Conservation (phyloP, 192 early-diverging fungal species). For the Chytriomyces confervae region DNA sequence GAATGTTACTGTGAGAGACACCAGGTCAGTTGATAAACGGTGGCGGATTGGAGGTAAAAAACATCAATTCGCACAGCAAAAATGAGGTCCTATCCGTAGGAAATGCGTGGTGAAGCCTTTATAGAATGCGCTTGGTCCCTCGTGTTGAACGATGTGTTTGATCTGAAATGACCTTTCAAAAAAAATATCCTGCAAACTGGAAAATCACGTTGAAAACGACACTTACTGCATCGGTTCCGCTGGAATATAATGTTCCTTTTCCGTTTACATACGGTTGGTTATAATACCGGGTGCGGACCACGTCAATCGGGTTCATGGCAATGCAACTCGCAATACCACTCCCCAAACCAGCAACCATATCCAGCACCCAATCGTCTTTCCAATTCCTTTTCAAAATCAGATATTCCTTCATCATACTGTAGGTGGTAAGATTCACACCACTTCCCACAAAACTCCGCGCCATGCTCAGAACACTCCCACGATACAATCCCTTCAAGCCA, state of each 20-base stretch:
- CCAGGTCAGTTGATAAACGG: background rate
- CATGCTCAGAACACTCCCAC: constrained; percentile 71
- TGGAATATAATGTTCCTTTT: constrained; percentile 60
- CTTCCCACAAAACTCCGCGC: constrained; percentile 68
- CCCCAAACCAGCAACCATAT: constrained; percentile 70
- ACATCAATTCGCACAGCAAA: constrained; percentile 57
- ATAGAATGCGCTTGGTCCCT: constrained; percentile 72
- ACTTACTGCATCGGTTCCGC: constrained; percentile 52
- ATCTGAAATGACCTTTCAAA: constrained; percentile 31
- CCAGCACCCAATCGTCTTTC: constrained; percentile 66
- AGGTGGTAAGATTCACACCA: constrained; percentile 71
- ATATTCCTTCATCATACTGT: constrained; percentile 72
- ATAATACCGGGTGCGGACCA: constrained; percentile 71
- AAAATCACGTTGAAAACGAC: background rate
- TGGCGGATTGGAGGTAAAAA: background rate
- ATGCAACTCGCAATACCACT: constrained; percentile 61
- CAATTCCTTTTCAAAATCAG: constrained; percentile 62
- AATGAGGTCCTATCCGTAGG: constrained; percentile 79
- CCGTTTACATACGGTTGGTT: constrained; percentile 72
- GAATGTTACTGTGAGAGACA: constrained; percentile 61
- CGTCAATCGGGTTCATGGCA: constrained; percentile 64
- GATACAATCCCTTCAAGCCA: constrained; percentile 67
- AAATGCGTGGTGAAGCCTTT: constrained; percentile 77
- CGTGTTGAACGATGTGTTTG: constrained; percentile 61
- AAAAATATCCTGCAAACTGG: background rate